Percentiles rank a stretch among this genome's conserved stretches.
Conservation (phyloP, 164 flowering plant species). For the Echeveria elegans region DNA sequence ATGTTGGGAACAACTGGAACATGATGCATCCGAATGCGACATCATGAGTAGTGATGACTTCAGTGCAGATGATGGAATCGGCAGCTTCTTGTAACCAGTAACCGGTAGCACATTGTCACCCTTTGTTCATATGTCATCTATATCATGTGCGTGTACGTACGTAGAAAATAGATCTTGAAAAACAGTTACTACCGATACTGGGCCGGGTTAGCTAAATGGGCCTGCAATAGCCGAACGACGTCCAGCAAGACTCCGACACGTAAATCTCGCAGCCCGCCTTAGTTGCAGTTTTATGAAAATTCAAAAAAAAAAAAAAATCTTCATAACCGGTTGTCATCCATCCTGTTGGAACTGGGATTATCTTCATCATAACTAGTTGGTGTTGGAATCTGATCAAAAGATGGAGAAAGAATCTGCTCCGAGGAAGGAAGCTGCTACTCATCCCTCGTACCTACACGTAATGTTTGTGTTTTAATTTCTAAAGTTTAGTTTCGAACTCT, state of each 20-base stretch:
- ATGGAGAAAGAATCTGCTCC: conserved; percentile 5
- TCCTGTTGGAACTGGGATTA: background rate
- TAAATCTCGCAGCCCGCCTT: background rate
- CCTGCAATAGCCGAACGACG: background rate
- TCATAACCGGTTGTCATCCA: no score
- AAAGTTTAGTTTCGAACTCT: background rate
- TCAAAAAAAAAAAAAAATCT: no score
- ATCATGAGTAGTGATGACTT: conserved; percentile 42
- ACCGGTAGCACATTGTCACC: no score
- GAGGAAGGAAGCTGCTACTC: conserved; percentile 18
- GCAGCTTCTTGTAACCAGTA: conserved; percentile 53
- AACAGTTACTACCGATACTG: background rate
- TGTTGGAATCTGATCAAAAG: background rate
- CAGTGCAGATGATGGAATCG: conserved; percentile 31
- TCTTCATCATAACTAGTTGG: background rate
- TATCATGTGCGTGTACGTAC: no score
- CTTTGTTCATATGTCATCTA: no score
- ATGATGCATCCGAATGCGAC: conserved; percentile 55
- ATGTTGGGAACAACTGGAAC: conserved; percentile 61
- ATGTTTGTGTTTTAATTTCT: background rate
- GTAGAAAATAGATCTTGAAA: no score
- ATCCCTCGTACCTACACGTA: conserved; percentile 60
- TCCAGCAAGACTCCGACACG: background rate
- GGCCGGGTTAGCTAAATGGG: background rate
- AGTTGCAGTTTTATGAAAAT: background rate